phyloP scores from a whole-genome alignment of 23 red algal genomes.

The Pyropia yezoensis region DNA sequence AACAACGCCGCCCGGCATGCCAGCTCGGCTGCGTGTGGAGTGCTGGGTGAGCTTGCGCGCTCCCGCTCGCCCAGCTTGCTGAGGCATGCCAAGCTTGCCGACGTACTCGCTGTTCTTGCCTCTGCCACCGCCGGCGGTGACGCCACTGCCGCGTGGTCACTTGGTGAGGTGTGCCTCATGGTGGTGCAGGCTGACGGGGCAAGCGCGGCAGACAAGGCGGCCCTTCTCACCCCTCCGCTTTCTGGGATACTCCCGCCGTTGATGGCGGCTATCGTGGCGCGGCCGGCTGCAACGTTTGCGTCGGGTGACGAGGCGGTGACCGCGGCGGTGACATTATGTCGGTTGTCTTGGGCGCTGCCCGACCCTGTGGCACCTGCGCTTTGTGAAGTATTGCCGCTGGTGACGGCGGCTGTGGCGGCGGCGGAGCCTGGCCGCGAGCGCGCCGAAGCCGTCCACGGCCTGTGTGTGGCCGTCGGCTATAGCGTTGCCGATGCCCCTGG shows the following conservation, averaged over 20 bases:
- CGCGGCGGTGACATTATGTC: constrained; percentile 62
- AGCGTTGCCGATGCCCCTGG: no score
- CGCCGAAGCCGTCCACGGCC: no score
- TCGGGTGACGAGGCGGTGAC: constrained; percentile 20
- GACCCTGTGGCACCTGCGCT: constrained; percentile 47
- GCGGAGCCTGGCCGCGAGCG: no score
- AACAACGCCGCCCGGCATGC: constrained; percentile 40
- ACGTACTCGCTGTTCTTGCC: constrained; percentile 28
- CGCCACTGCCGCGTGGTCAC: constrained; percentile 69
- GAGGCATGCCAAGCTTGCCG: constrained; percentile 30
- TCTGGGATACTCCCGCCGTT: constrained; percentile 33
- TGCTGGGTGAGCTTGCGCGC: constrained; percentile 60
- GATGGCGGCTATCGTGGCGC: constrained; percentile 38
- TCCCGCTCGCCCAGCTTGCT: constrained; percentile 33
- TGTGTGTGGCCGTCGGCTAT: no score
- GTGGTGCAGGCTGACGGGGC: constrained; percentile 24
- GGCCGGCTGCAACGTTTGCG: constrained; percentile 30
- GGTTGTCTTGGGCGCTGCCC: constrained; percentile 57
- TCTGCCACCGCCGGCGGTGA: constrained; percentile 30
- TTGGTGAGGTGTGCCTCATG: constrained; percentile 74
- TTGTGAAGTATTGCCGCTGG: background rate
- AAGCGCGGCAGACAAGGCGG: constrained; percentile 32
- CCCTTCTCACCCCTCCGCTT: constrained; percentile 35
- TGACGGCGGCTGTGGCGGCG: background rate
- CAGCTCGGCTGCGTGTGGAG: constrained; percentile 45